These are phyloP conservation scores for Aspergillus proliferans DNA, from an alignment of 2,329 filamentous ascomycete species.

Conservation along the genomic window DNA sequence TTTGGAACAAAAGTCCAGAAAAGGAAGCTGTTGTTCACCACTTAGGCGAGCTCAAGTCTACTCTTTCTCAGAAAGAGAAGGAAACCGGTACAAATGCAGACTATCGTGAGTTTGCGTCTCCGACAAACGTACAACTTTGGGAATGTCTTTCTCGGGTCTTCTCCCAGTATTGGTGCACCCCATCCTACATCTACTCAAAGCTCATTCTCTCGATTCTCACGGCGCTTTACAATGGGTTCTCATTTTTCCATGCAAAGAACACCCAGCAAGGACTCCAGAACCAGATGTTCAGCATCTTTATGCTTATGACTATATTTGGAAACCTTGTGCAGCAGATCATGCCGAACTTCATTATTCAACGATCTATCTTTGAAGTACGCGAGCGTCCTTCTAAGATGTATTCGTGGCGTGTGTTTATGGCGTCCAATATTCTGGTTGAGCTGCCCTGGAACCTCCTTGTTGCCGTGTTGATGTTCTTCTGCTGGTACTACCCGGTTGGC, in stretches of 20 bases:
- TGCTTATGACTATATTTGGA: conserved; percentile 75
- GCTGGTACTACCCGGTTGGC: conserved; percentile 62
- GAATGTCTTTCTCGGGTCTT: conserved; percentile 70
- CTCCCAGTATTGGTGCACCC: conserved; percentile 87
- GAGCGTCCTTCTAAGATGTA: conserved; percentile 63
- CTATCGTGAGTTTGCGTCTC: conserved; percentile 74
- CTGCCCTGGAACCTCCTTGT: conserved; percentile 61
- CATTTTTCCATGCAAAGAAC: conserved; percentile 69
- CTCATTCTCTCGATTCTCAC: conserved; percentile 57
- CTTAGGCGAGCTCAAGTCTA: conserved; percentile 48
- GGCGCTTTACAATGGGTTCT: conserved; percentile 75
- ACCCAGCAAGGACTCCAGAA: conserved; percentile 77
- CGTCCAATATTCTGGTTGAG: conserved; percentile 66
- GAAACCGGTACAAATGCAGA: conserved; percentile 41
- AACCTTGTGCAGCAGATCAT: conserved; percentile 49
- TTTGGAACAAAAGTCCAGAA: conserved; percentile 57
- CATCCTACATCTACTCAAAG: conserved; percentile 85
- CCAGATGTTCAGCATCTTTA: conserved; percentile 87
- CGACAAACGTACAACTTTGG: conserved; percentile 61
- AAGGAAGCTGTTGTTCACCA: conserved; percentile 50
- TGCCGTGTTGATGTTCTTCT: conserved; percentile 57
- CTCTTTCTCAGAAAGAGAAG: conserved; percentile 34
- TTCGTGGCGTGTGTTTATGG: conserved; percentile 66
- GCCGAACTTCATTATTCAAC: conserved; percentile 54
- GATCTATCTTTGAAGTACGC: conserved; percentile 54